Conservation (phyloP, 164 flowering plant genomes). For the Malania oleifera region DNA sequence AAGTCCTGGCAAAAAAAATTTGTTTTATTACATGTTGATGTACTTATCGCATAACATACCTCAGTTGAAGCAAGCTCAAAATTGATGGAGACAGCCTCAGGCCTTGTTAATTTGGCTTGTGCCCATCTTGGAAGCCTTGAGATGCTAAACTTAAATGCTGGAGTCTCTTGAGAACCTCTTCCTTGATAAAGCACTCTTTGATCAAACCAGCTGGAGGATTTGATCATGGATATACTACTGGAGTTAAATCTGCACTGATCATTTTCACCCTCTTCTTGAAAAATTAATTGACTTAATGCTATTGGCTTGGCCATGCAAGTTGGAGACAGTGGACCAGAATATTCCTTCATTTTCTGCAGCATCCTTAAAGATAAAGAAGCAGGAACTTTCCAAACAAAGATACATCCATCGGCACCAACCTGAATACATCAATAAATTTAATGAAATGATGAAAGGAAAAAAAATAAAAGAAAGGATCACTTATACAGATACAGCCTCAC, state of each 20-base stretch:
- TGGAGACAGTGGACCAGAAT: slow-evolving; percentile 27
- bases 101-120: slow-evolving; percentile 35
- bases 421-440: slow-evolving; percentile 19
- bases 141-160: slow-evolving; percentile 56
- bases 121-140: slow-evolving; percentile 88
- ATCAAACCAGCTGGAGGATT: slow-evolving; percentile 10
- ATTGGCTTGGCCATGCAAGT: slow-evolving; percentile 17
- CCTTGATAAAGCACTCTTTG: slow-evolving; percentile 13
- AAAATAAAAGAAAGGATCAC: background rate
- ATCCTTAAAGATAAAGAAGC: slow-evolving; percentile 40
- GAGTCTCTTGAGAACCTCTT: slow-evolving; percentile 14
- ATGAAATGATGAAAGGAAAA: background rate
- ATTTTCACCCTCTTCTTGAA: slow-evolving; percentile 21
- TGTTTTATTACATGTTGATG: background rate
- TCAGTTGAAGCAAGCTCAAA: slow-evolving; percentile 22
- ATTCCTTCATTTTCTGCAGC: slow-evolving; percentile 40
- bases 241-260: slow-evolving; percentile 8
- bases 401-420: slow-evolving; percentile 76
- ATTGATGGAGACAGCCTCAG: slow-evolving; percentile 9
- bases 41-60: slow-evolving; percentile 27
- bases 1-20: background rate
- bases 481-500: no score
- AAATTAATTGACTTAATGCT: slow-evolving; percentile 19
- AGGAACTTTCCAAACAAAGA: slow-evolving; percentile 73
- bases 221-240: slow-evolving; percentile 7